phyloP scores from a whole-genome alignment of 1,139 yeast species.

The Taphrina sp. region DNA sequence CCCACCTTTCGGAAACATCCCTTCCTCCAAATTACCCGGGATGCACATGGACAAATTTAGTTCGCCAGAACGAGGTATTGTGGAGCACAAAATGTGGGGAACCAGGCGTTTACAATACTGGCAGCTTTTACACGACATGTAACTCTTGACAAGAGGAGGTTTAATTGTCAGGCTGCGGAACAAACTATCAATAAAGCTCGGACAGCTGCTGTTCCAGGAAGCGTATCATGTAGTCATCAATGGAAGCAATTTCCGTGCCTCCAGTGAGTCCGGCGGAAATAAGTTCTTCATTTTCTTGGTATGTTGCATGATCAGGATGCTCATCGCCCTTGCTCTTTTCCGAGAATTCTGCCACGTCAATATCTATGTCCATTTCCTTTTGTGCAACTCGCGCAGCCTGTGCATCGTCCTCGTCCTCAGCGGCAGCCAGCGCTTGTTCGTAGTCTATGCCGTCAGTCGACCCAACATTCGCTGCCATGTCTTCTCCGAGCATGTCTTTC shows the following conservation, averaged over 20 bases:
- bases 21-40: no score
- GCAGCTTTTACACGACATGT: no score
- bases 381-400: conserved; percentile 87
- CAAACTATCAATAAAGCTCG: no score
- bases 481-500: conserved; percentile 78
- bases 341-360: conserved; percentile 76
- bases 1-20: no score
- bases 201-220: conserved; percentile 57
- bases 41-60: no score
- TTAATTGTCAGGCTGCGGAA: no score
- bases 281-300: background rate
- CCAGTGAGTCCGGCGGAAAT: conserved; percentile 44
- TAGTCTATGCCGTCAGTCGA: conserved; percentile 46
- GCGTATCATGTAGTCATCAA: conserved; percentile 94
- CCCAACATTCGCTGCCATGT: conserved; percentile 33
- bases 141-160: no score
- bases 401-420: conserved; percentile 95
- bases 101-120: no score
- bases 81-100: no score
- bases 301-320: background rate
- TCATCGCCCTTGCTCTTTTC: conserved; percentile 34
- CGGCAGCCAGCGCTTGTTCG: conserved; percentile 76
- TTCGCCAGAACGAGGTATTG: no score
- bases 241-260: conserved; percentile 78
- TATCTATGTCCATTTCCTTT: conserved; percentile 69